phyloP scores from a whole-genome alignment of 179 eudicot genomes.

The Dionaea muscipula region DNA sequence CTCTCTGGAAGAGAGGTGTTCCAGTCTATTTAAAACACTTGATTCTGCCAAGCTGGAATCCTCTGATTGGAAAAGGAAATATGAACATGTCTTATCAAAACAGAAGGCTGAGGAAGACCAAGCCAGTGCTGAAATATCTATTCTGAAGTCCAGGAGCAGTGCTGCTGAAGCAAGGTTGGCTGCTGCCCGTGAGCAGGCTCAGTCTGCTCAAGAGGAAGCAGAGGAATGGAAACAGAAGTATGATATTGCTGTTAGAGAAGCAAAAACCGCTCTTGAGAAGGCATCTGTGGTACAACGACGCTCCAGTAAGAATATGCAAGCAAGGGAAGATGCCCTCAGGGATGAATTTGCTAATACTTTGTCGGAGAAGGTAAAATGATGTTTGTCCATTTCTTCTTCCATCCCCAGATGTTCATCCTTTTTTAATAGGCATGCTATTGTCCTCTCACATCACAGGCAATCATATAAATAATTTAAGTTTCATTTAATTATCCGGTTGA shows the following conservation, averaged over 20 bases:
- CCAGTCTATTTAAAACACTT: constrained; percentile 53
- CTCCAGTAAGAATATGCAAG: constrained; percentile 55
- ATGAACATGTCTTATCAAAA: constrained; percentile 45
- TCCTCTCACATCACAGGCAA: no score
- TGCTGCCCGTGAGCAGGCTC: constrained; percentile 85
- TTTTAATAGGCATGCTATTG: no score
- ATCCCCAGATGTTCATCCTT: neutral
- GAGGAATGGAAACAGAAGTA: constrained; percentile 90
- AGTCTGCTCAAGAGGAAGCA: constrained; percentile 89
- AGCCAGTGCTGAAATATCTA: constrained; percentile 50
- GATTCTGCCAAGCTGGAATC: constrained; percentile 57
- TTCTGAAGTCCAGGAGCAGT: constrained; percentile 63
- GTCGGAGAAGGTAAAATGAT: constrained; percentile 55
- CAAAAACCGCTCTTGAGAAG: constrained; percentile 80
- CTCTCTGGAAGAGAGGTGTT: constrained; percentile 72
- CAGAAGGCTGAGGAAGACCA: constrained; percentile 75
- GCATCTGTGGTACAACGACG: constrained; percentile 87
- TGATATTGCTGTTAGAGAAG: constrained; percentile 76
- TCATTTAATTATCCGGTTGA: constrained; percentile 1
- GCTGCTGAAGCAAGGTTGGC: constrained; percentile 95
- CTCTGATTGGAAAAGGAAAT: constrained; percentile 77
- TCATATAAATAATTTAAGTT: no score
- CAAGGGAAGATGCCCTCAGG: constrained; percentile 74
- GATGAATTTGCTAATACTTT: constrained; percentile 49
- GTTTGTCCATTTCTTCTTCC: no score